Evolutionary conservation across 2,329 filamentous ascomycete species (phyloP).

Genomic region (Aspergillus fischeri): DNA sequence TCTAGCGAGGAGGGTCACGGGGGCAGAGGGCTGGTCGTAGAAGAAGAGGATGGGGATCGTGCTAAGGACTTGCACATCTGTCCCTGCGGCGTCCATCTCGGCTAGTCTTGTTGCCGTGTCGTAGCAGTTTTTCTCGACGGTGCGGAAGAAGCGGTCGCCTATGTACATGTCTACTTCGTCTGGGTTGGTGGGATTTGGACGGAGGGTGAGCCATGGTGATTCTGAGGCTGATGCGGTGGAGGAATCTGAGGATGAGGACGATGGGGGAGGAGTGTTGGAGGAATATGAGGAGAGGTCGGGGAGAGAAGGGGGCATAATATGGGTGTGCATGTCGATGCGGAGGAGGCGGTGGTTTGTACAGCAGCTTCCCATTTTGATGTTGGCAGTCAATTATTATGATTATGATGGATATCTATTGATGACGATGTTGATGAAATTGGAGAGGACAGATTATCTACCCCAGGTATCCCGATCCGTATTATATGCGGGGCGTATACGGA

Average conservation of each 20-base stretch:
- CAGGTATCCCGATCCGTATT: background rate
- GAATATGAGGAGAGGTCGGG: conserved; percentile 12
- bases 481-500: conserved; percentile 3
- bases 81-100: conserved; percentile 14
- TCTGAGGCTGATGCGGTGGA: background rate
- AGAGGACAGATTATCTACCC: background rate
- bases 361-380: background rate
- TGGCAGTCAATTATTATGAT: background rate
- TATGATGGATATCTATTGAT: background rate
- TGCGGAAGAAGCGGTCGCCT: conserved; percentile 15
- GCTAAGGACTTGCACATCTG: conserved; percentile 13
- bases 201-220: conserved; percentile 12
- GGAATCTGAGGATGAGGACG: background rate
- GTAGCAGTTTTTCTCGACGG: conserved; percentile 15
- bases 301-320: conserved; percentile 16
- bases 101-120: conserved; percentile 8
- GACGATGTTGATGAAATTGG: background rate
- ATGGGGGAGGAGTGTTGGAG: background rate
- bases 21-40: conserved; percentile 14
- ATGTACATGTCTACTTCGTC: conserved; percentile 13
- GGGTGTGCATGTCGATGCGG: conserved; percentile 17
- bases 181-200: background rate
- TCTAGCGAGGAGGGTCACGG: conserved; percentile 5
- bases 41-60: conserved; percentile 17
- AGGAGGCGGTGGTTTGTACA: conserved; percentile 9